phyloP scores from a whole-genome alignment of 2,329 filamentous ascomycete species.

The Penicillium sp. region DNA sequence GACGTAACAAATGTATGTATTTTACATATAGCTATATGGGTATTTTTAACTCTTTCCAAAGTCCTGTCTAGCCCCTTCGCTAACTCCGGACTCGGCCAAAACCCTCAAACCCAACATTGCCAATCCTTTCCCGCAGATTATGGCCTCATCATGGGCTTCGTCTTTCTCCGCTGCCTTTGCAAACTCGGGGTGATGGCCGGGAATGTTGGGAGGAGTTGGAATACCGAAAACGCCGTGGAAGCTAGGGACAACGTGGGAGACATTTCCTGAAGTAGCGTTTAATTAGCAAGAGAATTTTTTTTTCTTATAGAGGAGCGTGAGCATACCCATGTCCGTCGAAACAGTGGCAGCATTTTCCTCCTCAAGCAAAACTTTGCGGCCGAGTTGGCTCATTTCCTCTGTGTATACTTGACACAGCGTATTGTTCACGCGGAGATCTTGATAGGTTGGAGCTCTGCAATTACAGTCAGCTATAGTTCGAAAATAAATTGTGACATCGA shows the following conservation, averaged over 20 bases:
- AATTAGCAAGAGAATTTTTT: not conserved
- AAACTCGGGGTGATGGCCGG: constrained; percentile 41
- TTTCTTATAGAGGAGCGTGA: no score
- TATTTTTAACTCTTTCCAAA: no score
- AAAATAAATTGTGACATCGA: no score
- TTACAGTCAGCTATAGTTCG: no score
- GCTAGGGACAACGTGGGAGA: constrained; percentile 45
- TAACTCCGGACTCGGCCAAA: no score
- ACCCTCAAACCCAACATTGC: constrained; percentile 29
- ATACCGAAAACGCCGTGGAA: constrained; percentile 50
- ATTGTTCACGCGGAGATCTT: constrained; percentile 44
- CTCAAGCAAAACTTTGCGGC: constrained; percentile 26
- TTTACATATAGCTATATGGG: no score
- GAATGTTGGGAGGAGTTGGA: constrained; percentile 31
- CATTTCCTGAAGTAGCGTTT: constrained; percentile 38
- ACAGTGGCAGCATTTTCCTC: constrained; percentile 37
- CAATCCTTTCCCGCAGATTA: constrained; percentile 46
- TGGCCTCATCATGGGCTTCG: constrained; percentile 38
- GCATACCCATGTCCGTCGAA: constrained; percentile 46
- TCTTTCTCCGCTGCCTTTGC: constrained; percentile 43
- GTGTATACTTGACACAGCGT: constrained; percentile 44
- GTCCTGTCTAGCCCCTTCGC: no score
- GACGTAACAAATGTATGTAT: no score
- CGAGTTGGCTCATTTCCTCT: constrained; percentile 38
- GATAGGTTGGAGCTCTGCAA: no score